Evolutionary conservation across 805 yeast genomes (phyloP).

Genomic region (Pichia pseudocactophila): DNA sequence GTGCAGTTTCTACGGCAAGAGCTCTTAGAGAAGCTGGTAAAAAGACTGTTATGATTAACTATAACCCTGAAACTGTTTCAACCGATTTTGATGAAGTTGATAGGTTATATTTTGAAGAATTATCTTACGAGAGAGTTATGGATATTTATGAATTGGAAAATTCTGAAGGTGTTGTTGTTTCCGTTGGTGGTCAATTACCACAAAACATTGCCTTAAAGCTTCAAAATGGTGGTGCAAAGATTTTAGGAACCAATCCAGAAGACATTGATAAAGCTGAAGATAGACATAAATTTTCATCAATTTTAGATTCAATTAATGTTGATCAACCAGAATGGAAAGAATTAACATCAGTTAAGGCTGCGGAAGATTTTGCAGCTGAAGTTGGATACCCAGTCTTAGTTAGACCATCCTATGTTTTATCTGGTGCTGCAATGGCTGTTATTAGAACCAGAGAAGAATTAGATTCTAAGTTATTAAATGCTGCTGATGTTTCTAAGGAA

Average conservation of each 20-base stretch:
- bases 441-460: constrained; percentile 73
- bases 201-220: constrained; percentile 89
- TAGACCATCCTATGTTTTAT: constrained; percentile 93
- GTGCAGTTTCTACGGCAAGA: constrained; percentile 96
- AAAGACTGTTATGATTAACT: constrained; percentile 92
- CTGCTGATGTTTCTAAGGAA: constrained; percentile 88
- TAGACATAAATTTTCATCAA: constrained; percentile 94
- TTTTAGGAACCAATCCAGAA: constrained; percentile 88
- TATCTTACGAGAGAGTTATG: constrained; percentile 91
- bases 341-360: constrained; percentile 76
- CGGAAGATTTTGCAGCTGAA: constrained; percentile 71
- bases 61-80: constrained; percentile 97
- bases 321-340: constrained; percentile 99
- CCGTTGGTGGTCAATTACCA: constrained; percentile 97
- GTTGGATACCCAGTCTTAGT: constrained; percentile 95
- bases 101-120: constrained; percentile 91
- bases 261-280: constrained; percentile 97
- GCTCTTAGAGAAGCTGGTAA: constrained; percentile 81
- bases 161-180: constrained; percentile 85
- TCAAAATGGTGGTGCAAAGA: constrained; percentile 75
- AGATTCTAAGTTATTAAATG: constrained; percentile 72
- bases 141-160: constrained; percentile 92
- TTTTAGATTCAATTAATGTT: constrained; percentile 83
- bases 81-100: constrained; percentile 98
- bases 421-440: constrained; percentile 99